These are phyloP conservation scores for Sporothrix curviconia DNA, from an alignment of 2,329 filamentous ascomycete species.

Conservation along the genomic window DNA sequence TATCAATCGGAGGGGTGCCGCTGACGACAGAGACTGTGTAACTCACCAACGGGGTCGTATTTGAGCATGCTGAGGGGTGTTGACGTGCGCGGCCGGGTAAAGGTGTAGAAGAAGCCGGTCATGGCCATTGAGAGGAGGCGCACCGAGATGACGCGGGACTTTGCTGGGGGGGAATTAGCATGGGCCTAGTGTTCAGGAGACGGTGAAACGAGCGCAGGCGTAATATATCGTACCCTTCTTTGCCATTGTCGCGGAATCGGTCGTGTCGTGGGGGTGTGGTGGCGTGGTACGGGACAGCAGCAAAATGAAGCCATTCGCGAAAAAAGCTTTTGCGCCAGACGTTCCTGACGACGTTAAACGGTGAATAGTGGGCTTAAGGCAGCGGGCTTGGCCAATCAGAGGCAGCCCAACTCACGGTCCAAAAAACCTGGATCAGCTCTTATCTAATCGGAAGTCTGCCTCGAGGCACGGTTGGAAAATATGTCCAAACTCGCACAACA, in stretches of 20 bases:
- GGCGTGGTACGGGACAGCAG: neutral
- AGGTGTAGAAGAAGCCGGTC: constrained; percentile 95
- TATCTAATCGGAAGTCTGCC: constrained; percentile 11
- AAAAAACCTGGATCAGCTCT: neutral
- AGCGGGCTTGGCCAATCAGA: constrained; percentile 1
- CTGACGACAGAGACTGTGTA: too few relatives aligned
- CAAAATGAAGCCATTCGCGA: constrained; percentile 15
- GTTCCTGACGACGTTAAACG: neutral
- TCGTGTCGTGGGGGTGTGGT: neutral
- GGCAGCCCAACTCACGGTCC: neutral
- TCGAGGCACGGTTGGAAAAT: too few relatives aligned
- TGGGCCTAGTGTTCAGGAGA: too few relatives aligned
- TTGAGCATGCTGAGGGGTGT: constrained; percentile 94
- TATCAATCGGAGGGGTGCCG: too few relatives aligned
- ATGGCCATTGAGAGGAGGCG: constrained; percentile 97
- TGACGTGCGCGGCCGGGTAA: constrained; percentile 72
- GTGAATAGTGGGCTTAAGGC: constrained; percentile 5
- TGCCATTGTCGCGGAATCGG: constrained; percentile 25
- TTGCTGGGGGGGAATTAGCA: constrained; percentile 49
- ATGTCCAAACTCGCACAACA: too few relatives aligned
- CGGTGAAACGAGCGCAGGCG: too few relatives aligned
- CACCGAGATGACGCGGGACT: constrained; percentile 87
- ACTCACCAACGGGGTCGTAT: constrained; percentile 90
- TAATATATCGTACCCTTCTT: constrained; percentile 34
- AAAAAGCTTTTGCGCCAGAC: constrained; percentile 12